phyloP scores from a whole-genome alignment of 495 filamentous ascomycete species.

The Acidiella bohemica region DNA sequence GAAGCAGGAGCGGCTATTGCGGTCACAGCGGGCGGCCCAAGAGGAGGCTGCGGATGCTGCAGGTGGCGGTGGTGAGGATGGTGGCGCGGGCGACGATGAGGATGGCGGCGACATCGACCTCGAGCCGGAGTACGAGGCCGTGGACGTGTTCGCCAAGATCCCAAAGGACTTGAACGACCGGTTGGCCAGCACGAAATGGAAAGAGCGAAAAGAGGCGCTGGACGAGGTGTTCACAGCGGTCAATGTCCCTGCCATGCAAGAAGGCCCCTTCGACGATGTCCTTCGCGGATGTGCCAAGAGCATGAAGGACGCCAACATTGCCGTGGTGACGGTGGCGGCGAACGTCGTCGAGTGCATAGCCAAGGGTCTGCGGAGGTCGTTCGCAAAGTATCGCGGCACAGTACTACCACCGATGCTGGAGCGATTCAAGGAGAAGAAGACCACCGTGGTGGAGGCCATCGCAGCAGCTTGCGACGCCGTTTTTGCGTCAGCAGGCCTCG shows the following conservation, averaged over 20 bases:
- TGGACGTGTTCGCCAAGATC: conserved; percentile 76
- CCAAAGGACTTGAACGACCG: conserved; percentile 71
- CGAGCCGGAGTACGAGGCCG: conserved; percentile 53
- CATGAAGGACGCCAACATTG: conserved; percentile 98
- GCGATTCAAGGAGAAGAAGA: conserved; percentile 93
- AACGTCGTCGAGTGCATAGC: conserved; percentile 90
- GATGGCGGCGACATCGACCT: conserved; percentile 65
- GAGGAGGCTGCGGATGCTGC: conserved; percentile 49
- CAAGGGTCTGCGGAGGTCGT: conserved; percentile 67
- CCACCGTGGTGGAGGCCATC: conserved; percentile 73
- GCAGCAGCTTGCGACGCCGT: conserved; percentile 76
- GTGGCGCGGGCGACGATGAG: conserved; percentile 48
- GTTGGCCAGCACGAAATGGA: conserved; percentile 86
- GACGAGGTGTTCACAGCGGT: conserved; percentile 64
- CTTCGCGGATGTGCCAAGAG: conserved; percentile 71
- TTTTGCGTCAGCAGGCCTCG: conserved; percentile 61
- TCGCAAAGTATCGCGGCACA: conserved; percentile 62
- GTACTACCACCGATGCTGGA: conserved; percentile 85
- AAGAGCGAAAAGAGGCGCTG: conserved; percentile 88
- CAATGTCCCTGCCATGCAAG: conserved; percentile 86
- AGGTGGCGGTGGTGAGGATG: conserved; percentile 33
- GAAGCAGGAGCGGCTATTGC: conserved; percentile 80
- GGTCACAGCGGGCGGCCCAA: conserved; percentile 74
- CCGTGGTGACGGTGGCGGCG: conserved; percentile 82
- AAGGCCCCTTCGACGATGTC: conserved; percentile 76